Base-by-base conservation (phyloP, 805 yeast genomes). In the Candida yuanshanica region DNA sequence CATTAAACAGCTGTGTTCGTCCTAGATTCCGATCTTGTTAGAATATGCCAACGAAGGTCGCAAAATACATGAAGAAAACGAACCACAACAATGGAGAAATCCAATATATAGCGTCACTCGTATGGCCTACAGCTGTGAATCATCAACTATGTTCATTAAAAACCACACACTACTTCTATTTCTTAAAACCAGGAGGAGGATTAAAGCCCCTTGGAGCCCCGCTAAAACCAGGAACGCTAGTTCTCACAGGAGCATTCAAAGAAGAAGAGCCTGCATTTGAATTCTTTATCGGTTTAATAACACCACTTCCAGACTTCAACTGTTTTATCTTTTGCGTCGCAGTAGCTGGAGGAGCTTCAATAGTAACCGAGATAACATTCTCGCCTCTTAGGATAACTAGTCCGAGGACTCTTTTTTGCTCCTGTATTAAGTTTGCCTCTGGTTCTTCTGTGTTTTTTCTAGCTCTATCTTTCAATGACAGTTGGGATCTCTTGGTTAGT, bases 371-470 rank as follows among this genome's bases (percentile, higher is more conserved):
- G 11, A 90, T 77, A 21, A 93, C 78, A 49, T 83, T 85, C 49
- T 88, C 96, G 2, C 99, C 99, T 52, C 98, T 73, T 35, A 91
- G 65, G 27, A 91, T 83, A 2, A 86, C 74, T 38, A 93, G 70
- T 0, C 98, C 98, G 20, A 93, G 64, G 5, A 78, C 66, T 43
- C 98, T 69, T 53, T 81, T 86, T 47, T 83, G 90, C 45, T 81
- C 84, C 31, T 68, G 70, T 22, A 73, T 58, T 16, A 53, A 45
- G 10, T 36, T 29, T 11, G 73, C 62, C 42, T 65, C 68, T 18
- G 64, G 48, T 39, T 47, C 55, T 38, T 56, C 50, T 47, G 58
- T 64, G 51, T 68, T 59, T 45, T 58, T 38, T 35, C 52, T 51
- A 26, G 63, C 56, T 32, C 70, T 50, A 29, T 66, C 68, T 33